Evolutionary conservation across 2,329 filamentous ascomycete species (phyloP).

Genomic region (Colletotrichum viniferum): DNA sequence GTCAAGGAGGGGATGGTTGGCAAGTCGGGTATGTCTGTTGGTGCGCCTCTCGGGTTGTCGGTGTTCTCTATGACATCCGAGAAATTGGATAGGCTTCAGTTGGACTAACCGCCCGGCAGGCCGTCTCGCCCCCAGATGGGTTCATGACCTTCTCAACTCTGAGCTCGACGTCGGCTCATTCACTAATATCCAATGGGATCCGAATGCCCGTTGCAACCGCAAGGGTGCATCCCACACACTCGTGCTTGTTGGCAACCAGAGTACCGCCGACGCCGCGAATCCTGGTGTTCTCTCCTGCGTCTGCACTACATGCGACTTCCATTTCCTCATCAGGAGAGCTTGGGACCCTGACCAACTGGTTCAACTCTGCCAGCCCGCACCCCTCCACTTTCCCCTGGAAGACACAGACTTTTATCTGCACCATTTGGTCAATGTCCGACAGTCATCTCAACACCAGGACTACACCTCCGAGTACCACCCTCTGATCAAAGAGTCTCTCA

Average conservation of each 20-base stretch:
- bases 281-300: slow-evolving; percentile 37
- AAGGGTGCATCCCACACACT: slow-evolving; percentile 32
- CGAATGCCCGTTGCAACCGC: slow-evolving; percentile 32
- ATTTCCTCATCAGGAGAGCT: slow-evolving; percentile 43
- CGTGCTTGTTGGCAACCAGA: slow-evolving; percentile 40
- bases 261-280: slow-evolving; percentile 28
- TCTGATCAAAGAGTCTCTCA: slow-evolving; percentile 33
- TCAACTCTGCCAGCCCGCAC: slow-evolving; percentile 30
- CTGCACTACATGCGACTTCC: slow-evolving; percentile 45
- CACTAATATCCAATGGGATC: slow-evolving; percentile 35
- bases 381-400: neutral
- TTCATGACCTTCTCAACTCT: slow-evolving; percentile 43
- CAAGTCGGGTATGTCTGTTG: slow-evolving; percentile 2
- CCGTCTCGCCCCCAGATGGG: slow-evolving; percentile 43
- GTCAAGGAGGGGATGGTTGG: slow-evolving; percentile 8
- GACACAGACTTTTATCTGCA: slow-evolving; percentile 13
- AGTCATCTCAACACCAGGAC: neutral
- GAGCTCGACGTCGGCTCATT: slow-evolving; percentile 30
- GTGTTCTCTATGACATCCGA: neutral
- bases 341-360: slow-evolving; percentile 34
- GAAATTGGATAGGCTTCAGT: neutral
- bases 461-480: neutral
- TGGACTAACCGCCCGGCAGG: slow-evolving; percentile 9
- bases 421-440: slow-evolving; percentile 8
- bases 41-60: neutral